Evolutionary conservation across 495 filamentous ascomycete genomes (phyloP), one percentile per base, ranked within the genome.

Genomic region (Neohortaea acidophila): DNA sequence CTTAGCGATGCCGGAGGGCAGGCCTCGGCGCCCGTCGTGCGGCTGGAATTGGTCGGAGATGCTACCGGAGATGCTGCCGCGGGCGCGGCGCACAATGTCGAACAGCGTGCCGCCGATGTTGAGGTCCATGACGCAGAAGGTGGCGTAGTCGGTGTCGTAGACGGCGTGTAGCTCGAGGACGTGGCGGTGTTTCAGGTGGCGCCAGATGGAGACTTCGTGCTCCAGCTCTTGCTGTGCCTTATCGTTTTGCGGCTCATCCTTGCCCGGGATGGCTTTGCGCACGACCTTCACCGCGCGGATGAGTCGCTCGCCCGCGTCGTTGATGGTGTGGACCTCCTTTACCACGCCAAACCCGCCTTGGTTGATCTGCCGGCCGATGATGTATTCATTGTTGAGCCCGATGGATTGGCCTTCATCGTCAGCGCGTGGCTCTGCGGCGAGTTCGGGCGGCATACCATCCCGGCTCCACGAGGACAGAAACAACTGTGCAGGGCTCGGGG

Each of bases 371-470:
- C 75, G 76, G 14, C 79, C 79, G 38, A 84, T 68, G 20, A 83
- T 75, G 51, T 84, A 83, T 32, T 76, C 69, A 21, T 64, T 53
- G 20, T 55, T 37, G 31, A 56, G 67, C 17, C 78, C 79, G 25
- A 84, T 70, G 54, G 77, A 74, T 53, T 83, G 77, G 1, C 79
- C 79, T 54, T 81, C 79, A 27, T 75, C 72, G 47, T 84, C 79
- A 1, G 75, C 75, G 38, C 67, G 60, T 21, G 34, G 41, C 18
- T 45, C 38, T 2, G 35, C 20, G 1, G 33, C 41, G 3, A 42
- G 46, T 21, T 49, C 40, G 11, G 31, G 22, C 3, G 39, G 17
- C 1, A 26, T 25, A 11, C 15, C 36, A 23, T 39, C 39, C 25
- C 35, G 41, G 22, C 47, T 60, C 48, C 68, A 81, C 53, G 69